Evolutionary conservation across 768 basidiomycete species (phyloP).

Genomic region (Suillus subluteus): DNA sequence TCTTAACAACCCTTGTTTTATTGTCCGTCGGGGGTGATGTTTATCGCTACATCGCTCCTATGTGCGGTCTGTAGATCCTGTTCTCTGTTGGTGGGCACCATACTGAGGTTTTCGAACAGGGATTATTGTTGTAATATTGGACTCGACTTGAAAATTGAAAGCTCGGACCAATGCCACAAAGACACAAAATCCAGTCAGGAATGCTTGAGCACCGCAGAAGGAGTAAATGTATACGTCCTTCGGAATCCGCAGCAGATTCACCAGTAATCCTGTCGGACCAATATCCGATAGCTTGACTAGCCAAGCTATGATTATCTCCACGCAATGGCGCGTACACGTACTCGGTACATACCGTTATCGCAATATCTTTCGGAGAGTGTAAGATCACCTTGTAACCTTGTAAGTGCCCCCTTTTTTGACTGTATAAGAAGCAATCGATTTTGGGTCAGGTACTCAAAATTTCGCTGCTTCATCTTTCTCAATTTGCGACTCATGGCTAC

Average conservation of each 20-base stretch:
- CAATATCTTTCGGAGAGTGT: not conserved
- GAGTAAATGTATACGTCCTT: not conserved
- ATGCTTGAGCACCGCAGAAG: not conserved
- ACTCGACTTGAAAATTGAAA: not conserved
- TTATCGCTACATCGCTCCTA: not conserved
- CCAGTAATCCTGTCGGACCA: not conserved
- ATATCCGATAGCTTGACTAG: not conserved
- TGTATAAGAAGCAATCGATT: constrained; percentile 4
- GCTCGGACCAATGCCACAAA: not conserved
- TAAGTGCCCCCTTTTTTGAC: not conserved
- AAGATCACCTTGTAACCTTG: too few relatives aligned
- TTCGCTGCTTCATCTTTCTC: not conserved
- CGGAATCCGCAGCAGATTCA: not conserved
- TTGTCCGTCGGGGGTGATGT: not conserved
- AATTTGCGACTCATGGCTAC: not conserved
- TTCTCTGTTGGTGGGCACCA: not conserved
- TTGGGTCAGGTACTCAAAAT: not conserved
- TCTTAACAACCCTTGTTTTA: too few relatives aligned
- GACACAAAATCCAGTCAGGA: too few relatives aligned
- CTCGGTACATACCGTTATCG: too few relatives aligned
- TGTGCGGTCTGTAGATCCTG: not conserved
- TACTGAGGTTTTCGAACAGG: not conserved
- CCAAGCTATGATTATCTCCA: not conserved
- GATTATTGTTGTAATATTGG: not conserved
- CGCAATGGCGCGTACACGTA: constrained; percentile 1